A percentile compares a stretch with the other conserved stretches of the same genome.
Conservation (phyloP, 2,329 filamentous ascomycete genomes). For the Aureobasidium sp. region DNA sequence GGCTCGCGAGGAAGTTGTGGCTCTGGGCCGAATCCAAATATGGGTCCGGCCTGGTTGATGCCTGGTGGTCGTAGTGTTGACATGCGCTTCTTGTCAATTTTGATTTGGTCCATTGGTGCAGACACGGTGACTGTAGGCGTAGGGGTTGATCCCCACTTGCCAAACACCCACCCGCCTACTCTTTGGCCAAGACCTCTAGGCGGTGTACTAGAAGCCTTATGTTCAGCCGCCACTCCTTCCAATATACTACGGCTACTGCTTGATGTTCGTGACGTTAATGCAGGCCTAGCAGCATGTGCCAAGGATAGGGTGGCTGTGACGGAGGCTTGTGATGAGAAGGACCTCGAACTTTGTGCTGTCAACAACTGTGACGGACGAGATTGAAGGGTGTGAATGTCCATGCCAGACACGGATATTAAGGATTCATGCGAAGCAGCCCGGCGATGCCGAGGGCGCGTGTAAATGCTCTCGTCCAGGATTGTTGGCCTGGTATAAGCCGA, state of each 20-base stretch:
- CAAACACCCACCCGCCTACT: constrained; percentile 58
- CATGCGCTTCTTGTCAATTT: constrained; percentile 1
- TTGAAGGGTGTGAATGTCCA: constrained; percentile 75
- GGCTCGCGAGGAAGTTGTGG: constrained; percentile 49
- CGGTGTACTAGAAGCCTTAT: constrained; percentile 28
- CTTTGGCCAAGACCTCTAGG: constrained; percentile 39
- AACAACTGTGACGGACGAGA: constrained; percentile 68
- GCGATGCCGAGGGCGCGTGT: constrained; percentile 44
- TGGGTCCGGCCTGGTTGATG: constrained; percentile 69
- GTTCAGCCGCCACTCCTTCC: constrained; percentile 27
- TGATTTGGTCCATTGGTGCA: constrained; percentile 13
- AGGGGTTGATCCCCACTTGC: constrained; percentile 49
- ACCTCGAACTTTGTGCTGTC: constrained; percentile 41
- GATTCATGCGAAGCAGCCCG: constrained; percentile 76
- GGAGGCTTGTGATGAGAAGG: constrained; percentile 40
- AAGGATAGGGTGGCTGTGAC: constrained; percentile 27
- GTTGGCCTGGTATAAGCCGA: constrained; percentile 22
- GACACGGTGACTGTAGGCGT: constrained; percentile 18
- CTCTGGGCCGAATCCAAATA: constrained; percentile 60
- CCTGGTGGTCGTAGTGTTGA: constrained; percentile 50
- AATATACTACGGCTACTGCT: constrained; percentile 24
- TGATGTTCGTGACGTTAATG: constrained; percentile 33
- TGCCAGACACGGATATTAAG: constrained; percentile 74
- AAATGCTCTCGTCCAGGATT: constrained; percentile 22
- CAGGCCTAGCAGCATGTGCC: constrained; percentile 26